These are phyloP conservation scores for Metschnikowia bowlesiae DNA, from an alignment of 805 yeast species.

Conservation along the genomic window DNA sequence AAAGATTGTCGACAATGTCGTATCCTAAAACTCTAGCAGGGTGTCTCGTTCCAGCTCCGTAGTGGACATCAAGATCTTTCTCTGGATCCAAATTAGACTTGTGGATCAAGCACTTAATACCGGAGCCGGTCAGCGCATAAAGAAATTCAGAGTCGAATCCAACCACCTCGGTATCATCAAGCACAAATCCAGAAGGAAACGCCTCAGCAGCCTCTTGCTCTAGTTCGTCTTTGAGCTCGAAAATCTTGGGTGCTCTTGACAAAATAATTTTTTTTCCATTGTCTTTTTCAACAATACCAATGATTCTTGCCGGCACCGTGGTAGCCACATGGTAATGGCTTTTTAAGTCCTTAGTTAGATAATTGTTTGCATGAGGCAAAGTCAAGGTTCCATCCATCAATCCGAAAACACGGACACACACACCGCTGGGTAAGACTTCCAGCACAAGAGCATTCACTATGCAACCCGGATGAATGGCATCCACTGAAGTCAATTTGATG, in stretches of 20 bases:
- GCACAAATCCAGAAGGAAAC: slow-evolving; percentile 72
- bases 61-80: slow-evolving; percentile 43
- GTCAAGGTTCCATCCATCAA: slow-evolving; percentile 67
- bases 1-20: slow-evolving; percentile 60
- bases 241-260: slow-evolving; percentile 56
- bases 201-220: slow-evolving; percentile 45
- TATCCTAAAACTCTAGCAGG: slow-evolving; percentile 74
- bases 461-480: slow-evolving; percentile 83
- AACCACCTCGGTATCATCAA: slow-evolving; percentile 55
- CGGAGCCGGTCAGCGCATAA: slow-evolving; percentile 53
- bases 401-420: slow-evolving; percentile 71
- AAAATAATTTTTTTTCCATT: slow-evolving; percentile 59
- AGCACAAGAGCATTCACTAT: slow-evolving; percentile 69
- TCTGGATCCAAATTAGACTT: slow-evolving; percentile 60
- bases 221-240: slow-evolving; percentile 27
- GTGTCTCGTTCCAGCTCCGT: slow-evolving; percentile 61
- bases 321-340: slow-evolving; percentile 68
- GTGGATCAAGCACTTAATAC: slow-evolving; percentile 68
- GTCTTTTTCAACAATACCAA: slow-evolving; percentile 47
- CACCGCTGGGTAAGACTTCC: slow-evolving; percentile 56
- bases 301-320: slow-evolving; percentile 62
- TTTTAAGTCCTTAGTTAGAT: slow-evolving; percentile 44
- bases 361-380: slow-evolving; percentile 57
- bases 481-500: slow-evolving; percentile 60
- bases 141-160: slow-evolving; percentile 57